These are phyloP conservation scores for Coemansia furcata DNA, from an alignment of 192 early-diverging fungal species.

Conservation along the genomic window DNA sequence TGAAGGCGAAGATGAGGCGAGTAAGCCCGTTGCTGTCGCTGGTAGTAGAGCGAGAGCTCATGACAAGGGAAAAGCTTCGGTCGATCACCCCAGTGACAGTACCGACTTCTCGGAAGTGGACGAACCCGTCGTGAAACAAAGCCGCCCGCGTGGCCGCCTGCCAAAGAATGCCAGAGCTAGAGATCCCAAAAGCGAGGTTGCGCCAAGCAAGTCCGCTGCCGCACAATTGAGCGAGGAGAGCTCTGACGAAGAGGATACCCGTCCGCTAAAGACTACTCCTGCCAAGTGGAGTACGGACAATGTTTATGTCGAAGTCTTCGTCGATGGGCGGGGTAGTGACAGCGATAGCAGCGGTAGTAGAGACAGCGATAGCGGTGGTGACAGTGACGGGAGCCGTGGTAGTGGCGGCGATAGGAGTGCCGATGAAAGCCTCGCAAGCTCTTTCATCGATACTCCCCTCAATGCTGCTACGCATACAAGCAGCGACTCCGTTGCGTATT, in stretches of 20 bases:
- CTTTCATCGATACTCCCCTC: neutral
- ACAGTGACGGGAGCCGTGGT: neutral
- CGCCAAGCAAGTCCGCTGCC: neutral
- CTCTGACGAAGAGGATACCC: neutral
- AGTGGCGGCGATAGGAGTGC: neutral
- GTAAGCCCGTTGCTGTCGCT: neutral
- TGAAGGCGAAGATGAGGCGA: neutral
- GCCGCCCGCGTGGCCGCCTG: neutral
- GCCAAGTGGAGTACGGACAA: neutral
- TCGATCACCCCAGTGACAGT: neutral
- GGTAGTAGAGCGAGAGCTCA: neutral
- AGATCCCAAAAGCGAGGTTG: neutral
- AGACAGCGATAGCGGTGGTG: neutral
- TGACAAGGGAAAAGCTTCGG: neutral
- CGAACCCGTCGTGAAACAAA: neutral
- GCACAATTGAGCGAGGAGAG: neutral
- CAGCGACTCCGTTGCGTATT: neutral
- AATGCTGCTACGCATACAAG: neutral
- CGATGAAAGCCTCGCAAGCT: neutral
- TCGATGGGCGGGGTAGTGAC: neutral
- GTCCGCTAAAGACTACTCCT: neutral
- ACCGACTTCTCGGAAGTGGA: neutral
- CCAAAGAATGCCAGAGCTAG: neutral
- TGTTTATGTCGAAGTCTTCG: neutral
- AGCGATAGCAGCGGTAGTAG: neutral